phyloP scores from a whole-genome alignment of 2,329 filamentous ascomycete species.

The Cadophora malorum region DNA sequence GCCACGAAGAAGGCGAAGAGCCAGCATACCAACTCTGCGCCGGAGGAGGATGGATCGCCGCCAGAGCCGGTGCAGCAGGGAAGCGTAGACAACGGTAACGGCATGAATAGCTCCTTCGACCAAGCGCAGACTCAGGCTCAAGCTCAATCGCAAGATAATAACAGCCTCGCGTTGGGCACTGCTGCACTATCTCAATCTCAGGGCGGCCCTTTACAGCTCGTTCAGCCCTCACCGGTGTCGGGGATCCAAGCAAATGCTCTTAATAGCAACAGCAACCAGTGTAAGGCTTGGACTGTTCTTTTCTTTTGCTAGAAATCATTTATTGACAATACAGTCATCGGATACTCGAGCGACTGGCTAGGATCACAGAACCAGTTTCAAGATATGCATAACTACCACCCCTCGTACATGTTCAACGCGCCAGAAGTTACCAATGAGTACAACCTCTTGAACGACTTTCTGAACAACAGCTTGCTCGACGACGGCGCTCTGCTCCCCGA shows the following conservation, averaged over 20 bases:
- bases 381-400: slow-evolving; percentile 93
- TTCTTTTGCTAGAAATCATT: slow-evolving; percentile 29
- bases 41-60: slow-evolving; percentile 65
- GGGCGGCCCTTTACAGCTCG: slow-evolving; percentile 67
- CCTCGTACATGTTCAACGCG: slow-evolving; percentile 93
- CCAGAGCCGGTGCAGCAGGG: slow-evolving; percentile 58
- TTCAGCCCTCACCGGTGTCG: slow-evolving; percentile 73
- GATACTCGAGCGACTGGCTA: slow-evolving; percentile 84
- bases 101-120: slow-evolving; percentile 62
- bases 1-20: slow-evolving; percentile 75
- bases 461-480: slow-evolving; percentile 90
- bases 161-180: slow-evolving; percentile 48
- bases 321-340: slow-evolving; percentile 64
- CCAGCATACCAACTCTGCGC: slow-evolving; percentile 60
- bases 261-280: slow-evolving; percentile 72
- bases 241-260: slow-evolving; percentile 68
- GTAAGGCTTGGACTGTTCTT: slow-evolving; percentile 59
- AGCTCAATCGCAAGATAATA: slow-evolving; percentile 52
- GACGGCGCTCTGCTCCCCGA: slow-evolving; percentile 76
- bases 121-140: slow-evolving; percentile 50
- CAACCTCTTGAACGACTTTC: slow-evolving; percentile 94
- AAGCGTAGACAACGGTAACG: slow-evolving; percentile 51
- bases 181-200: slow-evolving; percentile 48
- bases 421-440: slow-evolving; percentile 97
- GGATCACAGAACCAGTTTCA: slow-evolving; percentile 78